phyloP scores from a whole-genome alignment of 2,329 filamentous ascomycete genomes.

The Monosporascus sp. region DNA sequence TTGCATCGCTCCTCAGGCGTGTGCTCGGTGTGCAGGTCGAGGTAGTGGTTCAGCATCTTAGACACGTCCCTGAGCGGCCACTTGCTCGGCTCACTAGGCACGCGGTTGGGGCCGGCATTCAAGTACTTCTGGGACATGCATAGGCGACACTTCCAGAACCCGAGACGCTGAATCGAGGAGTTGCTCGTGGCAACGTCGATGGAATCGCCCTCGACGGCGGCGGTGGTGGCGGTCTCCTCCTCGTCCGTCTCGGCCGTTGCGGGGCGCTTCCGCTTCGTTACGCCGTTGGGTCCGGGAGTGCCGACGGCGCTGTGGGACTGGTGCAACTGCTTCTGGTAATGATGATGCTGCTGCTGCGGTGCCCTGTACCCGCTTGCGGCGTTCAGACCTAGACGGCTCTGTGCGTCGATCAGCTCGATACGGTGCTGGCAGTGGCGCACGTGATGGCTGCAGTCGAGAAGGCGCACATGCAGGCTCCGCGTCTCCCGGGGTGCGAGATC shows the following conservation, averaged over 20 bases:
- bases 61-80: conserved; percentile 42
- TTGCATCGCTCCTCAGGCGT: conserved; percentile 34
- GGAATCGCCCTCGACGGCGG: conserved; percentile 10
- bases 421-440: conserved; percentile 37
- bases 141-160: conserved; percentile 41
- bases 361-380: conserved; percentile 1
- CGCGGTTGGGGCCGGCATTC: conserved; percentile 33
- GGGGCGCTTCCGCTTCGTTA: conserved; percentile 14
- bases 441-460: conserved; percentile 38
- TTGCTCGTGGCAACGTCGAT: conserved; percentile 11
- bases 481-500: conserved; percentile 36
- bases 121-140: conserved; percentile 39
- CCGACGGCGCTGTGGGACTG: conserved; percentile 5
- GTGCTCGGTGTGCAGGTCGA: conserved; percentile 42
- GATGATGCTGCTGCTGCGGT: conserved; percentile 5
- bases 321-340: conserved; percentile 1
- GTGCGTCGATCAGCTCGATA: conserved; percentile 33
- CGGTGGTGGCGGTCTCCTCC: conserved; percentile 8
- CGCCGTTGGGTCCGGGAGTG: conserved; percentile 2
- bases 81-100: conserved; percentile 39
- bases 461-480: conserved; percentile 36
- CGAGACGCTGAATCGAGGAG: conserved; percentile 33
- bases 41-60: conserved; percentile 42
- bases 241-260: conserved; percentile 9
- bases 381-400: conserved; percentile 10